A percentile compares a stretch with the other conserved stretches of the same genome.
Evolutionary conservation across 305 asterid species (phyloP).

Genomic region (Coffea humblotiana): DNA sequence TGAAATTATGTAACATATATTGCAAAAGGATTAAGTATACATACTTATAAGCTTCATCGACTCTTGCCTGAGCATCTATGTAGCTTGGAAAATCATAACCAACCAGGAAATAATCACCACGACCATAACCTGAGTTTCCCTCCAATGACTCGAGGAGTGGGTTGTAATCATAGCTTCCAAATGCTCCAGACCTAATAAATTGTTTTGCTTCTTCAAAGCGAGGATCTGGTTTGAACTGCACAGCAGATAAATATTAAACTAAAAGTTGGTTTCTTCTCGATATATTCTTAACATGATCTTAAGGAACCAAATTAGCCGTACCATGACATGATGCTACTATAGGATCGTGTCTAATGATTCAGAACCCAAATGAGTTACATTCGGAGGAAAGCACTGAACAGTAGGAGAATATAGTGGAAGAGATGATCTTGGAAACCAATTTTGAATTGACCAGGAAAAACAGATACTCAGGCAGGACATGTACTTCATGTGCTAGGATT

Average conservation of each 20-base stretch:
- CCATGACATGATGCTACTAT: too few species aligned
- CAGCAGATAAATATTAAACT: slow-evolving; percentile 3
- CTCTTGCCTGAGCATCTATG: slow-evolving; percentile 85
- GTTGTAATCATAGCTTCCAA: slow-evolving; percentile 92
- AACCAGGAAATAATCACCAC: slow-evolving; percentile 94
- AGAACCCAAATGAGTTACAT: background rate
- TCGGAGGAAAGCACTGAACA: background rate
- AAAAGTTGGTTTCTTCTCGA: background rate
- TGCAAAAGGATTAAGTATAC: slow-evolving; percentile 24
- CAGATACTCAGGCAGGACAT: background rate
- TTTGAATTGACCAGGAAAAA: background rate
- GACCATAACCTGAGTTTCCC: slow-evolving; percentile 90
- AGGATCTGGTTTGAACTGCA: slow-evolving; percentile 90
- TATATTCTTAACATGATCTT: too few species aligned
- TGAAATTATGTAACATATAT: background rate
- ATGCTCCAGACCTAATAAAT: slow-evolving; percentile 86
- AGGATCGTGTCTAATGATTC: too few species aligned
- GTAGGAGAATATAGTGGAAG: background rate
- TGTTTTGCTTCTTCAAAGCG: slow-evolving; percentile 96
- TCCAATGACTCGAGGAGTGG: slow-evolving; percentile 96
- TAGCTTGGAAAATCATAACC: slow-evolving; percentile 89
- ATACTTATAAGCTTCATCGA: slow-evolving; percentile 97
- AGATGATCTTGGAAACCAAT: background rate
- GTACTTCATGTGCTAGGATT: background rate
- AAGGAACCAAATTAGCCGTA: too few species aligned